These are phyloP conservation scores for Garcia nutans DNA, from an alignment of 345 rosid genomes.

Conservation along the genomic window DNA sequence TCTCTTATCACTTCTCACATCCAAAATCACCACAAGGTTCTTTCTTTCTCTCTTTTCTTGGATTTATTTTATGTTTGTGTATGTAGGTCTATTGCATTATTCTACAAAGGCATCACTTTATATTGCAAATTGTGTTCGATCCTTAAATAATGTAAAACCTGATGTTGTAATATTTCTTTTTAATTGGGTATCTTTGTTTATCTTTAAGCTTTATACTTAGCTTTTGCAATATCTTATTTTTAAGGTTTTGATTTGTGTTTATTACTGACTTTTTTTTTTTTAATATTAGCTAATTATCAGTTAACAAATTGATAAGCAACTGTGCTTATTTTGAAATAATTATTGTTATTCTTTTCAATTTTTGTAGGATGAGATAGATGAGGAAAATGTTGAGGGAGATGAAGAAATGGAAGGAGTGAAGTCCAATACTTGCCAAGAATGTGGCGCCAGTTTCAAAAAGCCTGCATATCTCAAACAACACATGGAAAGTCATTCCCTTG, in stretches of 20 bases:
- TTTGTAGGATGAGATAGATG: conserved; percentile 17
- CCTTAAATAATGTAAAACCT: not conserved
- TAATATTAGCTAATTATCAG: too few species aligned
- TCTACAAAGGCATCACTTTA: not conserved
- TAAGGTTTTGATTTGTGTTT: not conserved
- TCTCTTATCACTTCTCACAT: conserved; percentile 66
- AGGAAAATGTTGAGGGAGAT: conserved; percentile 28
- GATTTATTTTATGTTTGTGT: not conserved
- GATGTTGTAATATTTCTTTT: not conserved
- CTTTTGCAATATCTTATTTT: too few species aligned
- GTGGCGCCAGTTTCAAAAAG: conserved; percentile 74
- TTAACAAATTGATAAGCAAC: too few species aligned
- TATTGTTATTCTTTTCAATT: not conserved
- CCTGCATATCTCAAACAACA: conserved; percentile 85
- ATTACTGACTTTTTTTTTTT: not conserved
- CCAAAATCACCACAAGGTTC: conserved; percentile 51
- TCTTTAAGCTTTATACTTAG: too few species aligned
- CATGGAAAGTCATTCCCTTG: conserved; percentile 73
- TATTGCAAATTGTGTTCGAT: not conserved
- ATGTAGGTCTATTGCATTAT: not conserved
- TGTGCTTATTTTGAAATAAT: not conserved
- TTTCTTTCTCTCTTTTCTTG: not conserved
- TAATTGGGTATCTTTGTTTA: not conserved
- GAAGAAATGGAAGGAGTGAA: conserved; percentile 22
- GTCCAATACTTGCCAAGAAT: conserved; percentile 49